Conservation (phyloP, 495 filamentous ascomycete genomes). For the Venustampulla echinocandica region DNA sequence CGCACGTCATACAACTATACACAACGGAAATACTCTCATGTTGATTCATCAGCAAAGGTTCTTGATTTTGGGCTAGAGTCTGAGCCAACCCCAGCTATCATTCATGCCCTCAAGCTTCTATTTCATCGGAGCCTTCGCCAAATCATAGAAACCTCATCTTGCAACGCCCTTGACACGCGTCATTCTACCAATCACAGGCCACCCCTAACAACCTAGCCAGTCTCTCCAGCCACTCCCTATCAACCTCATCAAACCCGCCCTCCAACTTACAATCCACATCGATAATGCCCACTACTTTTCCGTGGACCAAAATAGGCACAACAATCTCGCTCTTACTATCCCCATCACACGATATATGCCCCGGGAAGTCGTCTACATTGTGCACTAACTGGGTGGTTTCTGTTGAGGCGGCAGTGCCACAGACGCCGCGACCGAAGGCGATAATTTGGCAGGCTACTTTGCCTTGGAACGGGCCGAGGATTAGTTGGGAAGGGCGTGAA, state of each 20-base stretch:
- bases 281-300: conserved; percentile 68
- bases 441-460: conserved; percentile 86
- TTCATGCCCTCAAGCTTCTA: no score
- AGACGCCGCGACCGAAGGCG: conserved; percentile 70
- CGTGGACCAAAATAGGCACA: conserved; percentile 58
- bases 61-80: no score
- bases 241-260: conserved; percentile 67
- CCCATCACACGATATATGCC: conserved; percentile 86
- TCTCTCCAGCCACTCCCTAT: conserved; percentile 58
- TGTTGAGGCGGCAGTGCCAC: conserved; percentile 63
- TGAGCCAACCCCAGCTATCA: no score
- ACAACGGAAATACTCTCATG: no score
- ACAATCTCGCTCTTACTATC: conserved; percentile 84
- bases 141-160: no score
- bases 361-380: conserved; percentile 71
- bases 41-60: no score
- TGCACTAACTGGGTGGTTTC: conserved; percentile 59
- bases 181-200: conserved; percentile 63
- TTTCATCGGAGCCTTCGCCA: no score
- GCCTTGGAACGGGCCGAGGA: conserved; percentile 83
- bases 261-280: conserved; percentile 73
- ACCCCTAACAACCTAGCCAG: conserved; percentile 56
- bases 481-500: conserved; percentile 46
- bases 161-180: no score
- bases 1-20: no score